phyloP scores from a whole-genome alignment of 352 stramenopile genomes.

The Aphanomyces euteiches region DNA sequence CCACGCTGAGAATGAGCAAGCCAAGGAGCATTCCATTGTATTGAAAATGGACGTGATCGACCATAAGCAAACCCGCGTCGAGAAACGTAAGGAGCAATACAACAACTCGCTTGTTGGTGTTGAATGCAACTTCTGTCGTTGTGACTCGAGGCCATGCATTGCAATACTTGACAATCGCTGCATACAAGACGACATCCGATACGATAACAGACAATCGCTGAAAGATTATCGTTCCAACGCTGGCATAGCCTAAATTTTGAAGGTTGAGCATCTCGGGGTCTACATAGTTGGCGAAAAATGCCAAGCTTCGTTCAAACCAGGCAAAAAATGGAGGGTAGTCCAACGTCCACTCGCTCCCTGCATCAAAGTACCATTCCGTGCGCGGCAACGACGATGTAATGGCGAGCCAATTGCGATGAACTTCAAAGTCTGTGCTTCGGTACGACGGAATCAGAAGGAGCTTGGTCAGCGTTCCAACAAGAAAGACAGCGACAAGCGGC shows the following conservation, averaged over 20 bases:
- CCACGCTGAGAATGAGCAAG: constrained; percentile 89
- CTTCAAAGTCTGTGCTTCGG: constrained; percentile 96
- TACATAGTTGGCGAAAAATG: constrained; percentile 49
- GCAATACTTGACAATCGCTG: constrained; percentile 68
- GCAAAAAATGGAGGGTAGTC: constrained; percentile 99
- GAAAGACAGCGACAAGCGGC: constrained; percentile 26
- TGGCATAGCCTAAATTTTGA: constrained; percentile 56
- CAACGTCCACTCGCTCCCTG: constrained; percentile 94
- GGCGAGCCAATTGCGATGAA: constrained; percentile 98
- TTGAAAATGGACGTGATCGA: constrained; percentile 99
- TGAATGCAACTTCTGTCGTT: constrained; percentile 47
- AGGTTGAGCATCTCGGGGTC: constrained; percentile 67
- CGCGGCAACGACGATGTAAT: constrained; percentile 89
- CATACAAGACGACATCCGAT: constrained; percentile 88
- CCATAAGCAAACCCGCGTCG: constrained; percentile 91
- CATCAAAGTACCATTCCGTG: constrained; percentile 93
- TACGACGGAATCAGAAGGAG: constrained; percentile 91
- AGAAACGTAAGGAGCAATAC: constrained; percentile 87
- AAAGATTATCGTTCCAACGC: constrained; percentile 75
- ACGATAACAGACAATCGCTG: constrained; percentile 91
- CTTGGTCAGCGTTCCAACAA: constrained; percentile 52
- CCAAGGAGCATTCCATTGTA: constrained; percentile 98
- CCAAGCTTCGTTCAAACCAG: constrained; percentile 92
- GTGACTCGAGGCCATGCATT: constrained; percentile 78
- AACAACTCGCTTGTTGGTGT: constrained; percentile 46